A percentile compares a stretch with the other conserved stretches of the same genome.
These are phyloP conservation scores for Setaria viridis DNA, from an alignment of 202 grass and related monocot species.

Conservation along the genomic window DNA sequence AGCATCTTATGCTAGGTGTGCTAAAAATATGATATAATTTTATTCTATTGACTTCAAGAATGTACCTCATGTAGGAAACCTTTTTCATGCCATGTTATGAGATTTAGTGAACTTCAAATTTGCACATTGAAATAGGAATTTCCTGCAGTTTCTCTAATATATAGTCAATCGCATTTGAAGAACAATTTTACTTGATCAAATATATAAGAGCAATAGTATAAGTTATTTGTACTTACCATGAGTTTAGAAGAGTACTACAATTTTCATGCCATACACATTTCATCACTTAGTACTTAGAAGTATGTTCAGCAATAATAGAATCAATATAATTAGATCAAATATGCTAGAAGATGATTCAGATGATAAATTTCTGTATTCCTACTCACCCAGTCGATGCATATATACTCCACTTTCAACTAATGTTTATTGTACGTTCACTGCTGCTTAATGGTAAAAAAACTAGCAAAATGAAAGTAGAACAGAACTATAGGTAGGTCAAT, in stretches of 20 bases:
- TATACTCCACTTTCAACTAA: neutral
- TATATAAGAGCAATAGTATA: neutral
- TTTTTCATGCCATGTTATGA: neutral
- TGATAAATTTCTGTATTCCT: neutral
- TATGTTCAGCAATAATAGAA: neutral
- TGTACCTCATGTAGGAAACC: neutral
- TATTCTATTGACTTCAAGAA: neutral
- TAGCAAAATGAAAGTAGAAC: neutral
- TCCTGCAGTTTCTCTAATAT: neutral
- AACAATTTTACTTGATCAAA: neutral
- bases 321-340: neutral
- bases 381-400: neutral
- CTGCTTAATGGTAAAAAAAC: neutral
- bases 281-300: neutral
- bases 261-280: neutral
- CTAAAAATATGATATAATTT: neutral
- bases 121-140: neutral
- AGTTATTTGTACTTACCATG: neutral
- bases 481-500: neutral
- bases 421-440: neutral
- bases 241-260: neutral
- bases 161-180: too few relatives aligned
- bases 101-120: neutral
- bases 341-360: neutral
- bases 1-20: neutral